Percentiles rank a stretch among this genome's conserved stretches.
Evolutionary conservation across 2,329 filamentous ascomycete species (phyloP).

Genomic region (Epichloe bromicola): DNA sequence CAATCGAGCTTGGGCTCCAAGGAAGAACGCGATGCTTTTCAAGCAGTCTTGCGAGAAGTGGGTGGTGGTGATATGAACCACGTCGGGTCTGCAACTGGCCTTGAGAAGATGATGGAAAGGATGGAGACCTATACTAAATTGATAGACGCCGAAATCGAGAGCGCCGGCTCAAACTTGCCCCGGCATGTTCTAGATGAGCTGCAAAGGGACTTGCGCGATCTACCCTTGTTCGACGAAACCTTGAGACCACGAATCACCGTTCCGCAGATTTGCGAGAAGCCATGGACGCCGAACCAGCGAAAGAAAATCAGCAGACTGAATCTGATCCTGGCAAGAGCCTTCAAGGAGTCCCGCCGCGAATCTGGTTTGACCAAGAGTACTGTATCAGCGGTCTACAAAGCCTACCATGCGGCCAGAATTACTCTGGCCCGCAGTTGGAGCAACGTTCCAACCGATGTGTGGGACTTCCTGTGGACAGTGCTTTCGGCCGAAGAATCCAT

Average conservation of each 20-base stretch:
- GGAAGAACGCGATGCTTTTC: slow-evolving; percentile 22
- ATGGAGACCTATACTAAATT: slow-evolving; percentile 22
- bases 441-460: slow-evolving; percentile 45
- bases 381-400: slow-evolving; percentile 32
- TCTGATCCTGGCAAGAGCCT: slow-evolving; percentile 15
- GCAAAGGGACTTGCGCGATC: slow-evolving; percentile 15
- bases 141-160: slow-evolving; percentile 23
- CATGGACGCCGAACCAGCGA: slow-evolving; percentile 25
- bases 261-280: slow-evolving; percentile 23
- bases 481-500: slow-evolving; percentile 38
- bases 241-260: slow-evolving; percentile 12
- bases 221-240: slow-evolving; percentile 12
- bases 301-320: slow-evolving; percentile 27
- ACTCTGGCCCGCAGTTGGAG: slow-evolving; percentile 33
- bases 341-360: slow-evolving; percentile 16
- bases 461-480: slow-evolving; percentile 53
- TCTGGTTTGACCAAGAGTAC: slow-evolving; percentile 20
- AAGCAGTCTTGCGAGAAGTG: slow-evolving; percentile 22
- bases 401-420: slow-evolving; percentile 33
- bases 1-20: slow-evolving; percentile 23
- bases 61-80: slow-evolving; percentile 17
- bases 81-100: slow-evolving; percentile 19
- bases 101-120: slow-evolving; percentile 21
- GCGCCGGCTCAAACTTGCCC: slow-evolving; percentile 18
- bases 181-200: slow-evolving; percentile 21